Conservation (phyloP, 164 flowering plant species). For the Stephania japonica region DNA sequence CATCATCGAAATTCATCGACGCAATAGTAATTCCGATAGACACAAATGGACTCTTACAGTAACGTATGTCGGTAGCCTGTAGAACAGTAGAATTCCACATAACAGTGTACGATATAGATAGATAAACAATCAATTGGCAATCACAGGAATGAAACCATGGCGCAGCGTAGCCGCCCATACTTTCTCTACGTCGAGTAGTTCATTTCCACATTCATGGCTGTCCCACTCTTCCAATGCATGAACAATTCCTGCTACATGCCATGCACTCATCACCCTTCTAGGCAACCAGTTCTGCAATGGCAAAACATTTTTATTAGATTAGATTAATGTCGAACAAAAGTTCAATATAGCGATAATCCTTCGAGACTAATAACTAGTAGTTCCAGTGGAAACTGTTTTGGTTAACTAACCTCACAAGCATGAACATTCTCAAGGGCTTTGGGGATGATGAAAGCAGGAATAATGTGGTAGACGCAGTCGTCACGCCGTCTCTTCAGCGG, state of each 20-base stretch:
- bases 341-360: too few species aligned
- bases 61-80: not conserved
- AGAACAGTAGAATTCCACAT: not conserved
- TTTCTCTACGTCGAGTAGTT: conserved; percentile 18
- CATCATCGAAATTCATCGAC: not conserved
- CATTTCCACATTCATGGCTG: conserved; percentile 36
- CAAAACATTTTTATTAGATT: not conserved
- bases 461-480: conserved; percentile 48
- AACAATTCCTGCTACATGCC: conserved; percentile 39
- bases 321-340: too few species aligned
- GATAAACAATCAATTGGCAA: not conserved
- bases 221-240: conserved; percentile 51
- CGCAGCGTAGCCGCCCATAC: conserved; percentile 36
- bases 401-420: conserved; percentile 58
- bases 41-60: not conserved
- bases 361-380: not conserved
- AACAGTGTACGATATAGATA: not conserved
- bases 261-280: conserved; percentile 50
- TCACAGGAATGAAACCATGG: conserved; percentile 28
- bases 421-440: conserved; percentile 42
- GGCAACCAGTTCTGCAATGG: conserved; percentile 42
- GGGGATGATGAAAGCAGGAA: conserved; percentile 58
- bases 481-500: conserved; percentile 37
- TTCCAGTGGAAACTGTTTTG: not conserved
- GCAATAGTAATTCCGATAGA: not conserved